Conservation (phyloP, 495 filamentous ascomycete genomes). For the Lindgomyces ingoldianus region DNA sequence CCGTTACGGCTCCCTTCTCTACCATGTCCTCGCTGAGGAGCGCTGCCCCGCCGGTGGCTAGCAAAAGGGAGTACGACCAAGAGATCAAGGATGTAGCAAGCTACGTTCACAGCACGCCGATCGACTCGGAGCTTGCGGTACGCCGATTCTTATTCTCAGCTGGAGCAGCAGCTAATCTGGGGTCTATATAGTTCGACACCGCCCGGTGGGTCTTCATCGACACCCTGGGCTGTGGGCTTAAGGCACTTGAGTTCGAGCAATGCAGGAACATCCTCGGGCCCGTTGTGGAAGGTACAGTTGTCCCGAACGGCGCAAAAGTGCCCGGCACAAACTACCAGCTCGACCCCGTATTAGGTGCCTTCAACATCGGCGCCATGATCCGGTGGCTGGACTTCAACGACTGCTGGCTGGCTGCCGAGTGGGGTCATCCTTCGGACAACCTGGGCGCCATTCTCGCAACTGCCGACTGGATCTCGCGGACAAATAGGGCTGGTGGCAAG, state of each 20-base stretch:
- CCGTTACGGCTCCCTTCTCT: constrained; percentile 52
- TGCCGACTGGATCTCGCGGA: constrained; percentile 95
- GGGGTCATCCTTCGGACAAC: constrained; percentile 98
- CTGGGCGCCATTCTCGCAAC: constrained; percentile 93
- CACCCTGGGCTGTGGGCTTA: constrained; percentile 93
- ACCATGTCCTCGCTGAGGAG: constrained; percentile 59
- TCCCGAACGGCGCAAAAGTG: constrained; percentile 90
- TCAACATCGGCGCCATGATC: constrained; percentile 99
- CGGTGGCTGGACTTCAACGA: constrained; percentile 99
- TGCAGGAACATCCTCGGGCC: constrained; percentile 95
- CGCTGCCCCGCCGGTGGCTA: constrained; percentile 52
- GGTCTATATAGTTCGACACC: constrained; percentile 76
- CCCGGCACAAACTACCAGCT: constrained; percentile 92
- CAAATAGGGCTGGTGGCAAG: constrained; percentile 84
- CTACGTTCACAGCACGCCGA: constrained; percentile 89
- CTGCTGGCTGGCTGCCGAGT: constrained; percentile 98
- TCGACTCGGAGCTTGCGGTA: constrained; percentile 91
- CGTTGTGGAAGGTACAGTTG: constrained; percentile 83
- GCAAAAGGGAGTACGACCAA: constrained; percentile 68
- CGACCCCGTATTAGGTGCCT: constrained; percentile 92
- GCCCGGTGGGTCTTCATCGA: constrained; percentile 65
- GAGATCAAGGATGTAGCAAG: constrained; percentile 92
- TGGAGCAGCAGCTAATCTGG: constrained; percentile 1
- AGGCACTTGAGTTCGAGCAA: constrained; percentile 93
- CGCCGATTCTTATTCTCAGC: constrained; percentile 41